Base-by-base conservation (phyloP, 83 land plant genomes). In the Diphasiastrum complanatum region DNA sequence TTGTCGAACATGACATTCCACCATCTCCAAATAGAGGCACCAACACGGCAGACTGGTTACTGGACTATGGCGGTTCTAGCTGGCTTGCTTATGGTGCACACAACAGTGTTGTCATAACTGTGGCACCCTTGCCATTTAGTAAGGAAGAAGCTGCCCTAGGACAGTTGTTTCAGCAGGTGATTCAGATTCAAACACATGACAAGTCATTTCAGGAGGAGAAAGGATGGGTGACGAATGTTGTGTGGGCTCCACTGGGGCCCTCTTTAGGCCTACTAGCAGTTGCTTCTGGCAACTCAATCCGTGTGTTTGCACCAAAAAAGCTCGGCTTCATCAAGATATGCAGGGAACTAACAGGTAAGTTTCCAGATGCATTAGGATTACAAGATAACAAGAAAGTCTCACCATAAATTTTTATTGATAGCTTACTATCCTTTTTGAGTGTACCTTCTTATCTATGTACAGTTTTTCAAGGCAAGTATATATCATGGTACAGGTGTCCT, bases 71-170 rank as follows among this genome's bases (percentile, higher is more conserved):
- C n/a, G 70, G 70, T 33, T 58, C 40, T 11, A 67, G 70, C 63
- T 67, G 70, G 70, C 12, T 67, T 46, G 70, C 70, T 5, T 67
- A 67, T 59, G 70, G 65, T 14, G 70, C 70, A 31, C 40, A 32
- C 51, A 43, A 34, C 22, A 47, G 47, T 31, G 70, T 67, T 32
- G 70, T 67, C 36, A 48, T 67, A 2, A 28, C 61, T 20, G 54
- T 66, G 20, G 74, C 58, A 14, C 59, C 61, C 26, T 41, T 70
- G 22, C 69, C 74, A 4, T 63, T 46, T 2, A 63, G 33, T 45
- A 69, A 36, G 34, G 61, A 53, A 19, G 74, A 70, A 33, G 43
- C 58, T 55, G 45, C 48, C 18, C 24, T 55, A n/a, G 70, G 60
- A 5, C 55, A 60, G 5, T 63, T 70, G 51, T 70, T 63, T 43